Evolutionary conservation across 148 eudicot species (phyloP).

Genomic region (Beta vulgaris): DNA sequence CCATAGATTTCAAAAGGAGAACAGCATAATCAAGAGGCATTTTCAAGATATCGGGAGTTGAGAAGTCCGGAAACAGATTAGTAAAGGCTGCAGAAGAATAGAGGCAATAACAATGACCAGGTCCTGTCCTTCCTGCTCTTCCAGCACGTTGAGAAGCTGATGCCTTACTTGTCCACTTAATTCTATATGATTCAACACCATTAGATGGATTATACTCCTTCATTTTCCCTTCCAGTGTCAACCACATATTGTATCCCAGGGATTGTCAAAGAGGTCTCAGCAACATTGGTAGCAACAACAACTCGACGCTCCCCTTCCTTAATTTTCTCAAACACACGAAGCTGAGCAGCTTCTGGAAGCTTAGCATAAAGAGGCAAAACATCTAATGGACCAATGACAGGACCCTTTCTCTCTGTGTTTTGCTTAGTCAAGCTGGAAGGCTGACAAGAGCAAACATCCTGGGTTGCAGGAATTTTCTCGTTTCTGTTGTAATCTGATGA

Average conservation of each 20-base stretch:
- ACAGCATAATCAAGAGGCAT: conserved; percentile 85
- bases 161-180: conserved; percentile 91
- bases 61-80: conserved; percentile 58
- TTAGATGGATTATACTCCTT: conserved; percentile 66
- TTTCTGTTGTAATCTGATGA: conserved; percentile 27
- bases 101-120: conserved; percentile 91
- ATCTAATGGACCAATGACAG: conserved; percentile 49
- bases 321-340: conserved; percentile 62
- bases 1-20: conserved; percentile 85
- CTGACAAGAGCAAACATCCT: conserved; percentile 24
- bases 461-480: conserved; percentile 15
- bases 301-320: conserved; percentile 78
- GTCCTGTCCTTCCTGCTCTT: conserved; percentile 98
- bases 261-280: conserved; percentile 93
- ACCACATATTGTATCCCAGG: conserved; percentile 92
- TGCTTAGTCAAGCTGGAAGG: conserved; percentile 19
- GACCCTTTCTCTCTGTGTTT: conserved; percentile 24
- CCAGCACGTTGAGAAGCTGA: conserved; percentile 94
- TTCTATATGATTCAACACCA: conserved; percentile 85
- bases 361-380: conserved; percentile 91
- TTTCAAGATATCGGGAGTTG: conserved; percentile 74
- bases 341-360: conserved; percentile 87
- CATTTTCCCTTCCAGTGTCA: conserved; percentile 91
- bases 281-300: conserved; percentile 93
- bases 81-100: conserved; percentile 69